Evolutionary conservation across 352 stramenopile species (phyloP), one percentile per base, ranked within the genome.

Genomic region (Phytophthora crassamura): DNA sequence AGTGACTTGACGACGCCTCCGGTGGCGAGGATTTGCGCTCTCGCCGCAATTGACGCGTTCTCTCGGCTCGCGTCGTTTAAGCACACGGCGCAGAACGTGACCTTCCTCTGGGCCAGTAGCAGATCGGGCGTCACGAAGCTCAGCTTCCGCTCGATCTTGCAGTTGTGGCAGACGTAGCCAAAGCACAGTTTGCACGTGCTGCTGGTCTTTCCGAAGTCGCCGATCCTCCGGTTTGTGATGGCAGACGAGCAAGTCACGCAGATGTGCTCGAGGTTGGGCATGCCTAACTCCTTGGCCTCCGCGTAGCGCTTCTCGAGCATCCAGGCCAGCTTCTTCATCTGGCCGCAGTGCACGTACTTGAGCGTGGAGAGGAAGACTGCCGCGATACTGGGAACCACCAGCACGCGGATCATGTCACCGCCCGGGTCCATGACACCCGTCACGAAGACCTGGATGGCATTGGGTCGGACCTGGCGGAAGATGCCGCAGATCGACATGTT

Each of bases 261-360:
- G 49, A 75, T 58, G 36, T 74, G 62, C 8, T 78, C 69, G 52
- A 65, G 65, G 30, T 67, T 74, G 1, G 59, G 53, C 2, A 68
- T 72, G 25, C 65, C 64, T 11, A 69, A 58, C 49, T 75, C 64
- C 25, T 72, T 77, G 1, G 72, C 64, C 34, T 76, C 70, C 6
- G 42, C 48, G 52, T 39, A 75, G n/a, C 41, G 59, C 41, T 67
- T 71, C 50, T 75, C 57, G 38, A 84, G 52, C 53, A 82, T 70
- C 78, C 78, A 86, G 30, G 75, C 62, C 7, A 88, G 67, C 41
- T 90, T 90, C 43, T 78, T 78, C 78, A 85, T 86, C 47, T 85
- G 78, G 4, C 67, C 74, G 20, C 68, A 76, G 47, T 76, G 58
- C 14, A 61, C 68, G 38, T 72, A 72, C 56, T 69, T 68, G 10